Evolutionary conservation across 768 basidiomycete genomes (phyloP), one percentile per base, ranked within the genome.

Genomic region (Russula dissimulans): DNA sequence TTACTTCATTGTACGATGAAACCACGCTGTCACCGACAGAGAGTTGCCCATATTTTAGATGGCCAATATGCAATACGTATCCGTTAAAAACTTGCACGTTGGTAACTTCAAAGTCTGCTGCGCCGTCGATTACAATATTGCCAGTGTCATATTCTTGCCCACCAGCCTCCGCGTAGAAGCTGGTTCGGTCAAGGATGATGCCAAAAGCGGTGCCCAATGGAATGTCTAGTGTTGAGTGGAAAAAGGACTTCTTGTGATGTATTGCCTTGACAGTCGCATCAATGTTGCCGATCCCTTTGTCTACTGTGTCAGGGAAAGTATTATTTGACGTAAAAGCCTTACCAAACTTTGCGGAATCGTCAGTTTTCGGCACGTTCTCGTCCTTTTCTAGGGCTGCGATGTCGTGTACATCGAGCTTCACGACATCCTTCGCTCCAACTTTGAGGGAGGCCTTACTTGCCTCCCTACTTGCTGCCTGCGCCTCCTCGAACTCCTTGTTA

Each of bases 71-170:
- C 44, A 98, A 76, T 11, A 98, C 91, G 70, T 98, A 98, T 61
- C 97, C 97, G 68, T 86, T 97, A 75, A 86, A 98, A 4, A 84
- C 84, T 72, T 98, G 95, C 8, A 95, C 94, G 67, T 98, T 89
- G 48, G 82, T 82, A 52, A 99, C 97, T 69, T 90, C 86, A 71
- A 98, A 99, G 71, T 97, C 93, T 38, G 90, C 86, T 61, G 83
- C 77, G 44, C 87, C 95, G 63, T 97, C 95, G 55, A 97, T 88
- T 31, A 93, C 85, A 64, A 99, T 91, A 67, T 87, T 90, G 56
- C 97, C 97, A 0, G 91, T 97, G 71, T 99, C 97, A 67, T 90
- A 85, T 74, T 98, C 95, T 70, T 99, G 97, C 31, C 97, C 97
- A 68, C 97, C 97, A 41, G 92, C 81, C 74, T 99, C 97, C 7